phyloP scores from a whole-genome alignment of 306 rosid species.

The Begonia masoniana region DNA sequence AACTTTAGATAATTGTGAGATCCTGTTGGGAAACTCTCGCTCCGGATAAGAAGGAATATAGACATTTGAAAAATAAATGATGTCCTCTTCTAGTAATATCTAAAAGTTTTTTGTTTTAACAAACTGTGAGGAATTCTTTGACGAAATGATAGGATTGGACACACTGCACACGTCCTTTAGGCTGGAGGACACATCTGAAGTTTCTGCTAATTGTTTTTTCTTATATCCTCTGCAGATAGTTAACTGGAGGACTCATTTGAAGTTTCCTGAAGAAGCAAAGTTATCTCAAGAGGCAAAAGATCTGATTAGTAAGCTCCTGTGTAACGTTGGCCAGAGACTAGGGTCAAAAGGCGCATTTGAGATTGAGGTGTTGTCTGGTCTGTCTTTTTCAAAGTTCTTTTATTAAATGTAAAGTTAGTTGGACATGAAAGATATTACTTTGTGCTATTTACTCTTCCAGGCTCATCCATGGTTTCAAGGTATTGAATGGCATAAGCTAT shows the following conservation, averaged over 20 bases:
- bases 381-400: slow-evolving; percentile 44
- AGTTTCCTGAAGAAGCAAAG: slow-evolving; percentile 90
- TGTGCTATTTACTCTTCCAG: slow-evolving; percentile 37
- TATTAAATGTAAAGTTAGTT: slow-evolving; percentile 16
- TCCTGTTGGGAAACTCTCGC: too few relatives aligned
- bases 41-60: too few relatives aligned
- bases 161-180: background rate
- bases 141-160: too few relatives aligned
- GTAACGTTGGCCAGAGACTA: slow-evolving; percentile 74
- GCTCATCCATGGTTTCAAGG: slow-evolving; percentile 64
- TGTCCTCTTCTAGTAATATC: too few relatives aligned
- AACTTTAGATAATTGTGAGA: too few relatives aligned
- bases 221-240: slow-evolving; percentile 49
- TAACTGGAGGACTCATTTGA: slow-evolving; percentile 90
- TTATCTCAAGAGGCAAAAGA: slow-evolving; percentile 76
- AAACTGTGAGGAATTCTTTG: too few relatives aligned
- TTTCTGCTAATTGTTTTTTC: background rate
- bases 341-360: slow-evolving; percentile 82
- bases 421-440: slow-evolving; percentile 27
- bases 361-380: slow-evolving; percentile 86
- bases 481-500: slow-evolving; percentile 74
- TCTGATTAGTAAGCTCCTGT: slow-evolving; percentile 71
- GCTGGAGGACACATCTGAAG: background rate
- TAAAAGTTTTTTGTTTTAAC: background rate
- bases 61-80: too few relatives aligned